Base-by-base conservation (phyloP, 2,329 filamentous ascomycete genomes). In the Sporothrix dimorphospora region DNA sequence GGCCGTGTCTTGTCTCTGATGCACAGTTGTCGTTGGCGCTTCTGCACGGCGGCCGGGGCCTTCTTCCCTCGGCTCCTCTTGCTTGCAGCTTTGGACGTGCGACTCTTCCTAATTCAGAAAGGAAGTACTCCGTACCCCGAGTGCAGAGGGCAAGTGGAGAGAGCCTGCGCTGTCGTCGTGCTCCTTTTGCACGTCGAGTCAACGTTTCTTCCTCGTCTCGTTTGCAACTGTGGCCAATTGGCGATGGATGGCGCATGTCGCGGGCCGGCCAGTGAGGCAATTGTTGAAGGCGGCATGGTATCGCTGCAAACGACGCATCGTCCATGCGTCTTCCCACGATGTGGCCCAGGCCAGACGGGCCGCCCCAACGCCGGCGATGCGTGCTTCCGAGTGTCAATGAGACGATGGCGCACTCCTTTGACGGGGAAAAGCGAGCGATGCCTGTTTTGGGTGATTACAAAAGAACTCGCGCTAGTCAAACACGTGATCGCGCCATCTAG, bases 11-110 rank as follows among this genome's bases (percentile, higher is more conserved):
- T 40, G 57, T 27, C 38, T 65, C 38, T 65, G 38, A 63, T 63
- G 38, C 57, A 63, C 38, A 16, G 19, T 65, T 65, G 47, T 65
- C 45, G 47, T 66, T 34, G 24, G 63, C 51, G 45, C 34, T 45
- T 21, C 67, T 70, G 68, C 55, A 38, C 40, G 14, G 27, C 68
- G 68, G 42, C 68, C n/a, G 55, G 68, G 53, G 21, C 68, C 42
- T 70, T 34, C 27, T n/a, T n/a, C 24, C n/a, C 49, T 24, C 45
- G 24, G 30, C 66, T 38, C 49, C 66, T 40, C 47, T 47, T 45
- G 24, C 27, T 9, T 21, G 45, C 27, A 53, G 49, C 66, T 34
- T 11, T 21, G 38, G 16, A 19, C 9, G 24, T 57, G 53, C 14
- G 24, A n/a, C 53, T 42, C 34, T 42, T 63, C n/a, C 38, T 24